Base-by-base conservation (phyloP, 352 stramenopile genomes). In the Phytophthora melonis region DNA sequence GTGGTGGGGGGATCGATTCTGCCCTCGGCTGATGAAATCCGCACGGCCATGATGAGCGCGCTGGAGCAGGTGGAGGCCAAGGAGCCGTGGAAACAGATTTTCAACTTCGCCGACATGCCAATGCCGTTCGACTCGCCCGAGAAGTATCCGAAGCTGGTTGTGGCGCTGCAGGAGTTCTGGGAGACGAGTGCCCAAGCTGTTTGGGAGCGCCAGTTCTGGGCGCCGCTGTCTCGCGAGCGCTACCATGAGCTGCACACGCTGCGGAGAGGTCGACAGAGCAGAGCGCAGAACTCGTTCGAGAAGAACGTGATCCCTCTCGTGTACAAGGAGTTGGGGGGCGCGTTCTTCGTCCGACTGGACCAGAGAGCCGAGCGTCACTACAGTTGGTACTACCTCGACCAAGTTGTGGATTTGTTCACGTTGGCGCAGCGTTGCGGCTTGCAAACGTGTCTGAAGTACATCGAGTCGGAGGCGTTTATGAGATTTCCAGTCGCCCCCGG, bases 131-230 rank as follows among this genome's bases (percentile, higher is more conserved):
- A 41, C 55, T 41, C 60, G 36, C 14, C 41, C 32, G 43, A 14
- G 1, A 60, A 69, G 43, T 19, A 66, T 18, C 19, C 18, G 21
- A 50, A 59, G 23, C 19, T 80, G 54, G 56, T 36, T 11, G 25
- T 30, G 30, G 47, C 50, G 7, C 53, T 76, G 41, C 52, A 63
- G 32, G 41, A 25, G 9, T 78, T 83, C 41, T 59, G 77, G 57
- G 16, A 41, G n/a, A 16, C 36, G 5, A 58, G 79, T 23, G 54
- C 58, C 11, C 75, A 55, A 9, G 72, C 72, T n/a, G 52, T 82
- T 3, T 80, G 75, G 75, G 75, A 80, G 49, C 68, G 76, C 43
- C 23, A 16, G 10, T 78, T 82, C 34, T 82, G 68, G 72, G 14
- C 61, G 2, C 68, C 72, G 5, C 18, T 78, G 25, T 63, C 63